Evolutionary conservation across 2,329 filamentous ascomycete genomes (phyloP), one percentile per base, ranked within the genome.

Genomic region (Pleomassaria siparia): DNA sequence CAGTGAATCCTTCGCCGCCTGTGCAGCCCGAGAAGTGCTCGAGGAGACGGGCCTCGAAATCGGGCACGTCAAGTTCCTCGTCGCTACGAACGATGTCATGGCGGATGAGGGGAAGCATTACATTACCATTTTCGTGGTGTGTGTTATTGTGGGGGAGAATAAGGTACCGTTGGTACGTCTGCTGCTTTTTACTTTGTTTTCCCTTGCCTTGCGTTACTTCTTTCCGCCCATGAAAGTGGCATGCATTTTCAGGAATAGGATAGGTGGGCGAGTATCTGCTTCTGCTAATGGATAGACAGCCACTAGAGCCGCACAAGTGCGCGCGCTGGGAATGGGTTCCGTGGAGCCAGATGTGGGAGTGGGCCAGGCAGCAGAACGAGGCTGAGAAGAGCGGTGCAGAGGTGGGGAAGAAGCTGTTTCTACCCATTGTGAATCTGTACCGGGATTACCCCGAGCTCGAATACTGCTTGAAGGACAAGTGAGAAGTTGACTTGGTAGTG

Each of bases 61-160:
- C 1, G 72, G 66, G 1, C 74, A 78, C 6, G 40, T 80, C 4
- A 75, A 73, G 37, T 77, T 86, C 30, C 54, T 85, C 1, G 81
- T 79, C 0, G 78, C 82, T 0, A 89, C 85, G 4, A 89, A 91
- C 61, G 83, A 85, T 57, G 63, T 87, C 1, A 88, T 90, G 63
- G 6, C 11, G 3, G 60, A 69, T 1, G 76, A 79, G n/a, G 70
- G 69, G 0, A 88, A 85, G 67, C 88, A 92, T 63, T 92, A 91
- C 60, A 76, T 90, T 42, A 91, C 88, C 0, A 66, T 90, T 2
- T 91, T 88, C 55, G 80, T 89, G 51, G 72, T 74, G 0, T 83
- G 80, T 33, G 70, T 68, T 36, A 72, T 81, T 55, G 61, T 71
- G 0, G 76, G 82, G 21, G 71, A 76, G 13, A 54, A 60, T 0